Percentiles rank a stretch among this genome's conserved stretches.
Evolutionary conservation across 1,139 yeast species (phyloP).

Genomic region (Saccharomyces hybrid): DNA sequence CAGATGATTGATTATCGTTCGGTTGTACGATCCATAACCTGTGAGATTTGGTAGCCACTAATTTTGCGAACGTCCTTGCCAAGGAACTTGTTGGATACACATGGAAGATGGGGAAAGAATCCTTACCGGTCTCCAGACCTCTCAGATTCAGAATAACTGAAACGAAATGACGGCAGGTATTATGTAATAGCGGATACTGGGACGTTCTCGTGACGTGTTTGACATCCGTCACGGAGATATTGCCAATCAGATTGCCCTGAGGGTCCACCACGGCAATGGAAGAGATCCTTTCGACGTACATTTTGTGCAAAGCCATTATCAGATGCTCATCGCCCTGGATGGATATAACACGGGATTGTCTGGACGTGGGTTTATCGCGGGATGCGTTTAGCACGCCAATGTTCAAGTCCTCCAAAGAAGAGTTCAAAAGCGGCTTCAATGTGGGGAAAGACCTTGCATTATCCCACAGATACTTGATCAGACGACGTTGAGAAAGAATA

Average conservation of each 20-base stretch:
- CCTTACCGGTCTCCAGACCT: constrained; percentile 79
- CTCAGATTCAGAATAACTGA: constrained; percentile 76
- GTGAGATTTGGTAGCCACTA: constrained; percentile 91
- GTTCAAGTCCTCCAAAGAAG: constrained; percentile 37
- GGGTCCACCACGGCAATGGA: constrained; percentile 90
- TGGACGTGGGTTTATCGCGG: constrained; percentile 17
- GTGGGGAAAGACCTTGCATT: constrained; percentile 37
- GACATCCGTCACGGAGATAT: constrained; percentile 89
- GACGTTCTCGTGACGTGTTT: constrained; percentile 75
- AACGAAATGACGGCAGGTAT: constrained; percentile 78
- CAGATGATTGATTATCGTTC: constrained; percentile 4
- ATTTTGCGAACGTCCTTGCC: constrained; percentile 83
- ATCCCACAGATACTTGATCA: too few species aligned
- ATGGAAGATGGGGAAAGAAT: constrained; percentile 91
- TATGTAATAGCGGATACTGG: constrained; percentile 68
- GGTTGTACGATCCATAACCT: constrained; percentile 81
- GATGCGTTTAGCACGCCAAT: constrained; percentile 27
- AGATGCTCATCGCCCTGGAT: constrained; percentile 78
- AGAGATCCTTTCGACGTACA: constrained; percentile 76
- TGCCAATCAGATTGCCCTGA: constrained; percentile 67
- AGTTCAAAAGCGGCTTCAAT: constrained; percentile 64
- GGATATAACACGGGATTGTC: constrained; percentile 48
- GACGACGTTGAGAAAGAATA: too few species aligned
- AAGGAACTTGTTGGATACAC: constrained; percentile 70
- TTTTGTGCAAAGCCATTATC: constrained; percentile 74